Conservation (phyloP, 345 rosid species). For the Kernera saxatilis region DNA sequence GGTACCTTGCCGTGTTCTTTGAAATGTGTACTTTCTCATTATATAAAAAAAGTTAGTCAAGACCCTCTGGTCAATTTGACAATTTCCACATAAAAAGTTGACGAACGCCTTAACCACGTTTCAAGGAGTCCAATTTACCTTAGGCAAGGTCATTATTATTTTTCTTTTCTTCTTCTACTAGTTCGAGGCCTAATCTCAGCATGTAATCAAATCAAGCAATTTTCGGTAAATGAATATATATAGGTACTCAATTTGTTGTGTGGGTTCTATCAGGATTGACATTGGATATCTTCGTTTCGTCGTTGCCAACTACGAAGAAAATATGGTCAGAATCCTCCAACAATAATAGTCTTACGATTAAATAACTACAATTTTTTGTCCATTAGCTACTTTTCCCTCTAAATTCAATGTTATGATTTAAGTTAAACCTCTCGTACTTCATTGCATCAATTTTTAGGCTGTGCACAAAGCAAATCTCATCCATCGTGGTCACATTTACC, state of each 20-base stretch:
- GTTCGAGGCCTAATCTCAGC: not conserved
- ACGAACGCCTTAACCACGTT: constrained; percentile 8
- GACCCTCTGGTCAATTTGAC: constrained; percentile 1
- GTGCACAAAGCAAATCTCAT: not conserved
- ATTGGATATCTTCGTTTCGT: not conserved
- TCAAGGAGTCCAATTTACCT: not conserved
- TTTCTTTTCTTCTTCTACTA: not conserved
- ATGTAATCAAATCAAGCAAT: not conserved
- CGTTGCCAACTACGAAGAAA: too few species aligned
- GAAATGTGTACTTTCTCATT: not conserved
- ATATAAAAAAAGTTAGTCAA: not conserved
- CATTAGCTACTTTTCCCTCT: too few species aligned
- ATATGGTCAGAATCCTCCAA: too few species aligned
- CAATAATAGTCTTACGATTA: too few species aligned
- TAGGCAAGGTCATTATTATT: not conserved
- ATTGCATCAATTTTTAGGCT: not conserved
- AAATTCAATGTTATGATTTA: not conserved
- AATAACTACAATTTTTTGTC: too few species aligned
- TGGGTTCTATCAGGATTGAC: not conserved
- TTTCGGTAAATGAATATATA: not conserved
- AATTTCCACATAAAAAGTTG: not conserved
- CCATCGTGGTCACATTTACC: not conserved
- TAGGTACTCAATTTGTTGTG: not conserved
- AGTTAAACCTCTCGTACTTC: not conserved
- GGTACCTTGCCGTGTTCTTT: not conserved